Evolutionary conservation across 2,329 filamentous ascomycete genomes (phyloP), one percentile per base, ranked within the genome.

Genomic region (Fusarium multiceps): DNA sequence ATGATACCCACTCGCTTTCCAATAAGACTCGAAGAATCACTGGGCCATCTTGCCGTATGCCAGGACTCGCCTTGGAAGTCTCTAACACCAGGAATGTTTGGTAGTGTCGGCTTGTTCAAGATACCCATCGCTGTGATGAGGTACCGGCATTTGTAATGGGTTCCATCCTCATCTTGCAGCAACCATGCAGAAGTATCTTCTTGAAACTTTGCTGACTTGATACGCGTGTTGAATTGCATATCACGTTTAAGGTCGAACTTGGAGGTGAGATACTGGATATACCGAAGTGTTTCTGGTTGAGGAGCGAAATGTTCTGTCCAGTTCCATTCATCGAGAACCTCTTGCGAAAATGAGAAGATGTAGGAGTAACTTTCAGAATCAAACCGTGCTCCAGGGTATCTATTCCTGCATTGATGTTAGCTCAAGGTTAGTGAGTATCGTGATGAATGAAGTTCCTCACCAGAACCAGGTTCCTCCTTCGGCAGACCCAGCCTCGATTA

Each of bases 391-490:
- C 80, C 80, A 2, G 80, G 80, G 25, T 82, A 82, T 1, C 78
- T 69, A 48, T 81, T 82, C 69, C 85, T 41, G 45, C 6, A 37
- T 46, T 4, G 41, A 14, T 4, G n/a, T 67, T 11, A 50, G 12
- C 12, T 21, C 3, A 13, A 27, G 6, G 16, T 7, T 9, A 14
- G 18, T 37, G 27, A 8, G 28, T 16, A 34, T 7, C 16, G 18
- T 7, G 21, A 25, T 21, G 14, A 5, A 16, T 28, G 7, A 12
- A 25, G 37, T 12, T 45, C 16, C 60, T 64, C 69, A 77, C 81
- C 80, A 82, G 57, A 77, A 79, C 83, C 84, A 86, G 4, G 83
- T 85, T 2, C 84, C 83, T 6, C 83, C 83, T 34, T 80, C 79
- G 7, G 74, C 78, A 18, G 78, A 76, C 14, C 77, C 81, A 25